Conservation (phyloP, 2,329 filamentous ascomycete genomes). For the Colletotrichum truncatum region DNA sequence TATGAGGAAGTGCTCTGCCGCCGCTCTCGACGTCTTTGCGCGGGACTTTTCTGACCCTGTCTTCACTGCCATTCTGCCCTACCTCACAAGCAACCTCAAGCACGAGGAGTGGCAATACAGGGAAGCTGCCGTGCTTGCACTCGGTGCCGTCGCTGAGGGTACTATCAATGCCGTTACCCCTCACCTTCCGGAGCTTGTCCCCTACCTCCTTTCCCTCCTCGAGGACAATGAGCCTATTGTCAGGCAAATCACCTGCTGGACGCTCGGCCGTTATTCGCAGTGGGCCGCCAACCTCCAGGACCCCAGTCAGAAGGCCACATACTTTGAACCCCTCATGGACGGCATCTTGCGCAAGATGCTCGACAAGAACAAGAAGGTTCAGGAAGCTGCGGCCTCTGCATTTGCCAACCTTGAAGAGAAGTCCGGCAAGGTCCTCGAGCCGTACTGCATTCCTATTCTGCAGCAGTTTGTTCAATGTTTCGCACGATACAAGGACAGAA, state of each 20-base stretch:
- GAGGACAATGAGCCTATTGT: conserved; percentile 90
- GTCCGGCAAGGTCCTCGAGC: conserved; percentile 80
- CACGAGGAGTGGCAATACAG: conserved; percentile 91
- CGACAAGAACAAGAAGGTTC: conserved; percentile 96
- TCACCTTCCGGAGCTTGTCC: conserved; percentile 88
- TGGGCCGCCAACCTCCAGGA: conserved; percentile 86
- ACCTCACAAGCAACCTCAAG: conserved; percentile 87
- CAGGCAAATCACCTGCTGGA: conserved; percentile 97
- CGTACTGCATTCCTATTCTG: conserved; percentile 90
- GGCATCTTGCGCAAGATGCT: conserved; percentile 95
- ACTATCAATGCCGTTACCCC: conserved; percentile 91
- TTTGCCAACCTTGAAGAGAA: conserved; percentile 97
- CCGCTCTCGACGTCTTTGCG: conserved; percentile 92
- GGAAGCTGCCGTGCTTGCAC: conserved; percentile 91
- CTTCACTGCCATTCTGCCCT: conserved; percentile 91
- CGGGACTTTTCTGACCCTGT: conserved; percentile 88
- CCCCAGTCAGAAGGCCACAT: conserved; percentile 73
- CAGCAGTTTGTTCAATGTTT: conserved; percentile 94
- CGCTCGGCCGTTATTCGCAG: conserved; percentile 88
- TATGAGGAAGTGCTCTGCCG: conserved; percentile 94
- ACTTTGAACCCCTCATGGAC: conserved; percentile 97
- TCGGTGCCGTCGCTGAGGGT: conserved; percentile 94
- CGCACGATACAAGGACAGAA: conserved; percentile 94
- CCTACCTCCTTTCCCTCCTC: conserved; percentile 87
- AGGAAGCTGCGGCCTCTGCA: conserved; percentile 93